Evolutionary conservation across 2,329 filamentous ascomycete species (phyloP).

Genomic region (Plectosphaerella plurivora): DNA sequence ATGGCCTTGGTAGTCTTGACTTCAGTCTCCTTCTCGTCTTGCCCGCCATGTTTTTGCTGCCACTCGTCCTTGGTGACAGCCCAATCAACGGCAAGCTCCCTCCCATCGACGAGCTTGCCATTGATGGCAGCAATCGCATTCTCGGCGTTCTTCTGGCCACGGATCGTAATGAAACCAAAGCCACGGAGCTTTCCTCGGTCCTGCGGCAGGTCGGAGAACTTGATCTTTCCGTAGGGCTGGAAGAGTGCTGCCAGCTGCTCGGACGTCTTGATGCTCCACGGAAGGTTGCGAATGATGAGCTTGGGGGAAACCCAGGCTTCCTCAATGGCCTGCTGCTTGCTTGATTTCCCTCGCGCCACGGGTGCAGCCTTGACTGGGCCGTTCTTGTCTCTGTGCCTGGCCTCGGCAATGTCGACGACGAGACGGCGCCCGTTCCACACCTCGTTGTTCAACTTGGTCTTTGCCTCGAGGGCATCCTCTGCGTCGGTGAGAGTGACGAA

Average conservation of each 20-base stretch:
- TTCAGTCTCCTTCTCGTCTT: slow-evolving; percentile 22
- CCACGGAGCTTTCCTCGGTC: slow-evolving; percentile 72
- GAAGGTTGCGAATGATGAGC: slow-evolving; percentile 86
- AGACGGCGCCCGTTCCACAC: slow-evolving; percentile 76
- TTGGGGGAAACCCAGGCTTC: slow-evolving; percentile 62
- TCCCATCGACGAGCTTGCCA: slow-evolving; percentile 83
- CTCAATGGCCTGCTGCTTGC: slow-evolving; percentile 56
- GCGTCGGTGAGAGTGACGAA: slow-evolving; percentile 96
- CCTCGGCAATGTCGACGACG: slow-evolving; percentile 82
- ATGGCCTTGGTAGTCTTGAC: slow-evolving; percentile 17
- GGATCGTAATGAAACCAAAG: slow-evolving; percentile 88
- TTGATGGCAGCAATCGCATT: slow-evolving; percentile 81
- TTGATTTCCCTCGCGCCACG: slow-evolving; percentile 39
- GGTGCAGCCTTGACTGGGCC: slow-evolving; percentile 31
- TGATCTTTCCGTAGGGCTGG: slow-evolving; percentile 85
- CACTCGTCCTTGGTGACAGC: slow-evolving; percentile 88
- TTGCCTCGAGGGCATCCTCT: slow-evolving; percentile 80
- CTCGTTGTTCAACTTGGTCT: slow-evolving; percentile 75
- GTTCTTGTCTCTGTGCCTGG: slow-evolving; percentile 61
- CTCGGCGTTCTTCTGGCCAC: slow-evolving; percentile 86
- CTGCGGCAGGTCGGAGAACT: slow-evolving; percentile 79
- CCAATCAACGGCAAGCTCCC: slow-evolving; percentile 91
- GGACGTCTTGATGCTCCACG: slow-evolving; percentile 88
- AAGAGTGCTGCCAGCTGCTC: slow-evolving; percentile 80
- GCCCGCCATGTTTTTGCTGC: slow-evolving; percentile 54